Conservation (phyloP, 2,329 filamentous ascomycete species). For the Curvularia lunata region DNA sequence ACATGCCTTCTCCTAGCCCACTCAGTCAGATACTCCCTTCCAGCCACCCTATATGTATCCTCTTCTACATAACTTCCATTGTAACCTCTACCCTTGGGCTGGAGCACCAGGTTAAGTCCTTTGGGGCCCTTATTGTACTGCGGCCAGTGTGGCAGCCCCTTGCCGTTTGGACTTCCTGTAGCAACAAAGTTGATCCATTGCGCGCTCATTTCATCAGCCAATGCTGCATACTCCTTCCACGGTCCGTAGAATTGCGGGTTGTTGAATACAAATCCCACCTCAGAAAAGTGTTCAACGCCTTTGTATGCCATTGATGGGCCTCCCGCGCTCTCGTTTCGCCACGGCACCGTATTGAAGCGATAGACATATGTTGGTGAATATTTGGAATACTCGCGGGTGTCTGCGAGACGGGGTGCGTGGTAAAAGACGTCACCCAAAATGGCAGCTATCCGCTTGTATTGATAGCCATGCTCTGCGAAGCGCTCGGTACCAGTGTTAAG, state of each 20-base stretch:
- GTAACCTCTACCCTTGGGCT: slow-evolving; percentile 51
- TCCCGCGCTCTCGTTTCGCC: slow-evolving; percentile 46
- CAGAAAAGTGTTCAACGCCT: slow-evolving; percentile 62
- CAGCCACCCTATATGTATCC: slow-evolving; percentile 54
- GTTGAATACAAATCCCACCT: slow-evolving; percentile 56
- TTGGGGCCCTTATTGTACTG: slow-evolving; percentile 45
- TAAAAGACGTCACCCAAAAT: slow-evolving; percentile 62
- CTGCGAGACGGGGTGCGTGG: slow-evolving; percentile 59
- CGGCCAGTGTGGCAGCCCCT: slow-evolving; percentile 50
- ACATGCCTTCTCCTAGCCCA: slow-evolving; percentile 50
- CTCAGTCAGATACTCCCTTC: slow-evolving; percentile 49
- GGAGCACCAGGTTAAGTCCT: slow-evolving; percentile 55
- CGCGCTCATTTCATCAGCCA: slow-evolving; percentile 54
- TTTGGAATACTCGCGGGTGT: slow-evolving; percentile 55
- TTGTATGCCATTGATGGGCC: slow-evolving; percentile 52
- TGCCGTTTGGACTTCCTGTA: slow-evolving; percentile 47
- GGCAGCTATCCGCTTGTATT: slow-evolving; percentile 63
- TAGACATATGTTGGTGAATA: slow-evolving; percentile 63
- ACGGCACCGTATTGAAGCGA: slow-evolving; percentile 61
- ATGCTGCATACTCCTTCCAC: slow-evolving; percentile 48
- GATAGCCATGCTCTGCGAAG: slow-evolving; percentile 44
- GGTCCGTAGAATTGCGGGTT: slow-evolving; percentile 51
- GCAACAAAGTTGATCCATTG: slow-evolving; percentile 57
- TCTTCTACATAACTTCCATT: slow-evolving; percentile 51
- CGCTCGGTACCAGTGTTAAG: slow-evolving; percentile 41